Percentiles rank a stretch among this genome's conserved stretches.
Conservation (phyloP, 345 rosid genomes). For the Populus tremula region DNA sequence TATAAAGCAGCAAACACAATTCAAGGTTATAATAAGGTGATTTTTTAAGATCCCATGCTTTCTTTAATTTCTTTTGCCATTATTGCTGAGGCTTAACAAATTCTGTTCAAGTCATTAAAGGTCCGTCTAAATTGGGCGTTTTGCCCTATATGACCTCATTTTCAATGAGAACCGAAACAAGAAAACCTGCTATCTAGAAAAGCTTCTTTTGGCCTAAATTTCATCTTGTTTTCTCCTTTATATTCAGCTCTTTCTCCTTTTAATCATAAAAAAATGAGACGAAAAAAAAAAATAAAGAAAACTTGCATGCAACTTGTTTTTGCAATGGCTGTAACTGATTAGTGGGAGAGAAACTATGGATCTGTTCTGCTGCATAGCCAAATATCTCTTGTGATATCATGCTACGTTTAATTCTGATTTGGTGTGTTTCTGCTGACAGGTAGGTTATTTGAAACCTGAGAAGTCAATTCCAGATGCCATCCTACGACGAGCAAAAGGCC, state of each 20-base stretch:
- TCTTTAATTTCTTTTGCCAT: neutral
- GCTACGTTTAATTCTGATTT: conserved; percentile 8
- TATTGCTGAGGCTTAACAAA: neutral
- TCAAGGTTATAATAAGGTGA: conserved; percentile 69
- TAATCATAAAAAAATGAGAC: neutral
- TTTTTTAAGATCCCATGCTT: conserved; percentile 4
- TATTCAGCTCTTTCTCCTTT: neutral
- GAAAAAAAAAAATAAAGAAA: neutral
- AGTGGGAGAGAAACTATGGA: neutral
- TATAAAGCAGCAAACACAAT: conserved; percentile 86
- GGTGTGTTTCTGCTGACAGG: conserved; percentile 43
- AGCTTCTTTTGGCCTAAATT: neutral
- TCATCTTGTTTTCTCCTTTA: neutral
- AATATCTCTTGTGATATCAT: conserved; percentile 1
- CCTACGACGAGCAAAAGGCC: conserved; percentile 80
- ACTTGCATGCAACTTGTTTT: neutral
- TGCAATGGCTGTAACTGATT: neutral
- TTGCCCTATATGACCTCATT: neutral
- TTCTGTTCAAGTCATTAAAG: neutral
- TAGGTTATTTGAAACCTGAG: conserved; percentile 72
- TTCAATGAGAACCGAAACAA: neutral
- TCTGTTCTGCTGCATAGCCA: neutral
- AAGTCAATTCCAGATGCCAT: conserved; percentile 81
- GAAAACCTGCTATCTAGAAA: neutral
- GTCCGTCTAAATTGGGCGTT: neutral